A percentile compares a stretch with the other conserved stretches of the same genome.
Evolutionary conservation across 208 protist species (phyloP).

Genomic region (Acanthamoeba polyphaga): DNA sequence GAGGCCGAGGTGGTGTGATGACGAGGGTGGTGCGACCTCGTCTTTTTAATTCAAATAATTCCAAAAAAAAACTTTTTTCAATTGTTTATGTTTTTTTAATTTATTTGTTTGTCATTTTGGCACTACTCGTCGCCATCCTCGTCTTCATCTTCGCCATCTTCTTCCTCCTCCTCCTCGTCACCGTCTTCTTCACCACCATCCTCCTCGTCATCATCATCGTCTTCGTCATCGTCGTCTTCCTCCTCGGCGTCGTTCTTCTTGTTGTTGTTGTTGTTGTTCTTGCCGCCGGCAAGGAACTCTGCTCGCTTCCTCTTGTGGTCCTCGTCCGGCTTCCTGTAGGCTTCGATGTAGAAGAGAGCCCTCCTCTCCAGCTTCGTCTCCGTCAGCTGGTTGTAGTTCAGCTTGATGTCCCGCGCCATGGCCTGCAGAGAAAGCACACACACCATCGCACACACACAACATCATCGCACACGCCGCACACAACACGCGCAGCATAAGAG

Average conservation of each 20-base stretch:
- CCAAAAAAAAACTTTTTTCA: no score
- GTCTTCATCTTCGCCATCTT: no score
- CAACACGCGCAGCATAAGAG: background rate
- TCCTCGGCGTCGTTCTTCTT: background rate
- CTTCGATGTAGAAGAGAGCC: background rate
- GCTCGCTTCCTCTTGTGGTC: background rate
- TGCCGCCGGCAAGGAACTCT: background rate
- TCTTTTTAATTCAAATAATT: no score
- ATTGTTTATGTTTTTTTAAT: no score
- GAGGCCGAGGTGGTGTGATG: no score
- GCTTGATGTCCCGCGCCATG: slow-evolving; percentile 11
- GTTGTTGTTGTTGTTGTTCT: background rate
- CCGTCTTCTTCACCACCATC: background rate
- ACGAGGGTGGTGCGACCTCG: no score
- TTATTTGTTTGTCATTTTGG: no score
- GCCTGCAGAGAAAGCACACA: background rate
- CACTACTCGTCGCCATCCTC: no score
- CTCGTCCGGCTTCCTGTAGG: background rate
- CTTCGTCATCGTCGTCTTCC: background rate
- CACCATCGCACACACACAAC: no score
- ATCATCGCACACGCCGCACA: no score
- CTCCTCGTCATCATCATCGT: background rate
- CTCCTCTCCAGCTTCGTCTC: background rate
- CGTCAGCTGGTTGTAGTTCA: background rate
- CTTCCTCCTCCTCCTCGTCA: background rate